phyloP scores from a whole-genome alignment of 805 yeast genomes.

The Wickerhamomyces chambardii region DNA sequence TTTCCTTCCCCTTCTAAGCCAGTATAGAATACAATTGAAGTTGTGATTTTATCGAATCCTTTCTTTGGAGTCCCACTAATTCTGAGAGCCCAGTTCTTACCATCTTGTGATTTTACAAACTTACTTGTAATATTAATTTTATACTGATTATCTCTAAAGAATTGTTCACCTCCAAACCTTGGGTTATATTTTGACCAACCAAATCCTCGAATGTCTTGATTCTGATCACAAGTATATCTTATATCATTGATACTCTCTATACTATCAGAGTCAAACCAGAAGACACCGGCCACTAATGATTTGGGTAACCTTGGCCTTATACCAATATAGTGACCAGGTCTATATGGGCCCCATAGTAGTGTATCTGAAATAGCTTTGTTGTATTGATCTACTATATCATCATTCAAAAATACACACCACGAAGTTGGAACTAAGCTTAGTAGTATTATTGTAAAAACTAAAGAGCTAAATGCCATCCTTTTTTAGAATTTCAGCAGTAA shows the following conservation, averaged over 20 bases:
- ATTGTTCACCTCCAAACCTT: conserved; percentile 76
- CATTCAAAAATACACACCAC: too few relatives aligned
- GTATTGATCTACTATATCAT: conserved; percentile 46
- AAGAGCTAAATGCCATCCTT: too few relatives aligned
- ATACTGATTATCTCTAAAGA: conserved; percentile 57
- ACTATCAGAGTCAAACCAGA: conserved; percentile 76
- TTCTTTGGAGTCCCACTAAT: conserved; percentile 56
- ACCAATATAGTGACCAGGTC: conserved; percentile 83
- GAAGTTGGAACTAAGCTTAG: too few relatives aligned
- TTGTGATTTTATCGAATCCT: conserved; percentile 36
- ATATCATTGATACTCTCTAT: conserved; percentile 42
- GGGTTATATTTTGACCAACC: conserved; percentile 91
- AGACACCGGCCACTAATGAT: conserved; percentile 66
- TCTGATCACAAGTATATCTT: conserved; percentile 71
- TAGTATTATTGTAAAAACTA: too few relatives aligned
- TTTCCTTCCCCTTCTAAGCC: conserved; percentile 60
- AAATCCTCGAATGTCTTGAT: conserved; percentile 60
- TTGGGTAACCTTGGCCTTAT: conserved; percentile 75
- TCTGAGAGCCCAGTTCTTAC: conserved; percentile 69
- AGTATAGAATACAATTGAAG: conserved; percentile 69
- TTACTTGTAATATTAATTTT: conserved; percentile 58
- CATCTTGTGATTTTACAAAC: conserved; percentile 64
- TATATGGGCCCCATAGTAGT: conserved; percentile 86
- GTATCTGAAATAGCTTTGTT: conserved; percentile 34
- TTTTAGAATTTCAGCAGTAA: too few relatives aligned